Conservation (phyloP, 768 basidiomycete genomes). For the Serpula lacrymans region DNA sequence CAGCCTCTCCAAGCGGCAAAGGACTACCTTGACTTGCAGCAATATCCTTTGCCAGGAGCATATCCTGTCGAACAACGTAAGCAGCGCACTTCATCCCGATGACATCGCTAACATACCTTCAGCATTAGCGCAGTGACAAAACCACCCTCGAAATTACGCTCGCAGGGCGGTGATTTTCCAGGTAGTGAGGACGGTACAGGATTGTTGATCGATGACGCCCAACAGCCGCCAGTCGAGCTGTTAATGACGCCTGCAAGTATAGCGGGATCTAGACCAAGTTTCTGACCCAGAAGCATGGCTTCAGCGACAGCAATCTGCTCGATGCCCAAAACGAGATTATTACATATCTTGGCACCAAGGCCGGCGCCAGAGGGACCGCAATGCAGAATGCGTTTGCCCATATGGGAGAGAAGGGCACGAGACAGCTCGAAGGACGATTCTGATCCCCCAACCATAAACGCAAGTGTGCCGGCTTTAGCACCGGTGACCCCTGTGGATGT, state of each 20-base stretch:
- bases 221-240: conserved; percentile 79
- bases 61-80: conserved; percentile 51
- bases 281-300: conserved; percentile 84
- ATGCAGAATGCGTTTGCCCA: conserved; percentile 82
- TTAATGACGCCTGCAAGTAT: conserved; percentile 83
- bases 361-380: conserved; percentile 83
- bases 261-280: conserved; percentile 72
- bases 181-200: conserved; percentile 75
- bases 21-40: conserved; percentile 47
- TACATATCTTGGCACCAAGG: conserved; percentile 87
- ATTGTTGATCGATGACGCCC: conserved; percentile 85
- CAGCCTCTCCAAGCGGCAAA: conserved; percentile 65
- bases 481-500: conserved; percentile 73
- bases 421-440: conserved; percentile 53
- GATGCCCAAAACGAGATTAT: conserved; percentile 76
- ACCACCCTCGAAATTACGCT: conserved; percentile 80
- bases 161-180: conserved; percentile 75
- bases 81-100: conserved; percentile 5
- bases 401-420: conserved; percentile 56
- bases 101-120: conserved; percentile 46
- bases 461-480: conserved; percentile 81
- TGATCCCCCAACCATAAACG: conserved; percentile 89
- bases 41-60: conserved; percentile 73
- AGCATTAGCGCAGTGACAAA: conserved; percentile 83
- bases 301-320: conserved; percentile 85